phyloP scores from a whole-genome alignment of 768 basidiomycete species.

The Lactifluus subvellereus region DNA sequence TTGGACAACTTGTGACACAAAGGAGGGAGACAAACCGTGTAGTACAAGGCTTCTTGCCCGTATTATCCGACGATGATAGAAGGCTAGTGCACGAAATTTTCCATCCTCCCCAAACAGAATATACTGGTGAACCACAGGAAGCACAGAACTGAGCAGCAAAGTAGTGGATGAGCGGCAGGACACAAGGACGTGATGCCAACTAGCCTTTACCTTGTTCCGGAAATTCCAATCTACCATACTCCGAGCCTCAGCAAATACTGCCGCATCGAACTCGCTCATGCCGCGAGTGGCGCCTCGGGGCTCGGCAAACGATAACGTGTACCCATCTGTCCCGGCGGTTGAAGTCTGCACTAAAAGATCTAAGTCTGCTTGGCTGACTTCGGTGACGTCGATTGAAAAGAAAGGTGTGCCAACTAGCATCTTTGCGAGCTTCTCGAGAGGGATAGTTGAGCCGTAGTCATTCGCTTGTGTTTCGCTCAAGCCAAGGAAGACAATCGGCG shows the following conservation, averaged over 20 bases:
- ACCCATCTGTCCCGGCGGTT: conserved; percentile 35
- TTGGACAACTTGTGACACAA: conserved; percentile 9
- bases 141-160: conserved; percentile 71
- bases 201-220: conserved; percentile 62
- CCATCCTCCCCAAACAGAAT: conserved; percentile 95
- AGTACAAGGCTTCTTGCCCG: conserved; percentile 58
- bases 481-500: conserved; percentile 73
- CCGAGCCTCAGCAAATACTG: conserved; percentile 70
- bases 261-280: conserved; percentile 61
- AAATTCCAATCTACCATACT: conserved; percentile 92
- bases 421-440: conserved; percentile 46
- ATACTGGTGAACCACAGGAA: conserved; percentile 72
- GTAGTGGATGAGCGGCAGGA: conserved; percentile 5
- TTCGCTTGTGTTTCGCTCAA: conserved; percentile 51
- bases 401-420: conserved; percentile 78
- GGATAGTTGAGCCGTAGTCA: conserved; percentile 47
- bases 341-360: conserved; percentile 39
- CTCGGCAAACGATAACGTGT: conserved; percentile 54
- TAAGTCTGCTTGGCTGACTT: conserved; percentile 42
- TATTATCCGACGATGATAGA: conserved; percentile 67
- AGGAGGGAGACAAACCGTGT: conserved; percentile 48
- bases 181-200: background rate
- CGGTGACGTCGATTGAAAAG: conserved; percentile 73
- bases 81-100: conserved; percentile 77
- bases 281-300: conserved; percentile 50